A percentile compares a stretch with the other conserved stretches of the same genome.
Conservation (phyloP, 768 basidiomycete genomes). For the Infundibulicybe gibba region DNA sequence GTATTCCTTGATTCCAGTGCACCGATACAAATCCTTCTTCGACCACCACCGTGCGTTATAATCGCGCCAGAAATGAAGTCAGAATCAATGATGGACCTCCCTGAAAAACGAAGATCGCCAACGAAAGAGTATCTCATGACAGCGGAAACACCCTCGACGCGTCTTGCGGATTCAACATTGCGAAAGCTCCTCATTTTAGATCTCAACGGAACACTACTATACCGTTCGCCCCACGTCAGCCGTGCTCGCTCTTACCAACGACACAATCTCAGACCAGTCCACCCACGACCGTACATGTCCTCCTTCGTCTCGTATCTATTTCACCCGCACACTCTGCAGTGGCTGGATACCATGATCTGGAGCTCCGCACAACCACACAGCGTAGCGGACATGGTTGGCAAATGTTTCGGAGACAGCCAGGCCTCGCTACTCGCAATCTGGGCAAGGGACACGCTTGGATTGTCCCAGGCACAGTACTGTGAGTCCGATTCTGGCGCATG, state of each 20-base stretch:
- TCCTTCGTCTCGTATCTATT: conserved; percentile 65
- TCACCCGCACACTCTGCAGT: conserved; percentile 49
- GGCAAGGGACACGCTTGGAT: conserved; percentile 76
- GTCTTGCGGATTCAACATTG: conserved; percentile 15
- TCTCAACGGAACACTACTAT: conserved; percentile 70
- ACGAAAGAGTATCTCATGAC: conserved; percentile 26
- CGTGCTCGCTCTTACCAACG: conserved; percentile 11
- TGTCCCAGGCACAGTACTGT: conserved; percentile 64
- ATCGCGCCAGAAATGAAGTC: no score
- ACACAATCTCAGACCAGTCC: conserved; percentile 30
- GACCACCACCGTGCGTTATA: no score
- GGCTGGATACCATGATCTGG: conserved; percentile 89
- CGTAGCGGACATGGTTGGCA: conserved; percentile 70
- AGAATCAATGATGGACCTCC: no score
- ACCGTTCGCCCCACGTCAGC: conserved; percentile 42
- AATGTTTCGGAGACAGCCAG: conserved; percentile 46
- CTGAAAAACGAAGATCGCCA: conserved; percentile 8
- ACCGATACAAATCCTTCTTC: no score
- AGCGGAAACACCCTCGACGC: conserved; percentile 23
- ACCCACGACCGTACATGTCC: conserved; percentile 65
- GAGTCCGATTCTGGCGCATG: conserved; percentile 24
- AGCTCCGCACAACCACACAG: conserved; percentile 82
- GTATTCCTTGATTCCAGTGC: no score
- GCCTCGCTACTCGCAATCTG: conserved; percentile 58
- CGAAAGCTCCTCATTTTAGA: conserved; percentile 75